These are phyloP conservation scores for Primulina tabacum DNA, from an alignment of 257 asterid species.

Conservation along the genomic window DNA sequence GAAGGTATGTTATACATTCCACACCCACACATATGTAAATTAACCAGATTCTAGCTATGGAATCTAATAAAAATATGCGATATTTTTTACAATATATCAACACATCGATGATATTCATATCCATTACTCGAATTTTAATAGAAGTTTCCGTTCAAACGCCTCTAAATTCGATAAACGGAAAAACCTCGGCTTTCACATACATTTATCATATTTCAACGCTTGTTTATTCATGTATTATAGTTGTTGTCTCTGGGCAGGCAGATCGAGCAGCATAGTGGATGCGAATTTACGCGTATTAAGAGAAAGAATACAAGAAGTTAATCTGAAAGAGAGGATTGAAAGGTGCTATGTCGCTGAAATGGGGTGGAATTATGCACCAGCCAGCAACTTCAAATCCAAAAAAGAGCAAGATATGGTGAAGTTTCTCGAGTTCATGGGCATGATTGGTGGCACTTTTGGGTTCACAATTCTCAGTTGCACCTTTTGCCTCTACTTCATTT, in stretches of 20 bases:
- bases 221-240: background rate
- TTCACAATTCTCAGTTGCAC: slow-evolving; percentile 34
- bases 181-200: no score
- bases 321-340: slow-evolving; percentile 34
- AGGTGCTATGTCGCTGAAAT: slow-evolving; percentile 20
- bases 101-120: no score
- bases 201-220: no score
- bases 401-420: slow-evolving; percentile 5
- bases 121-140: background rate
- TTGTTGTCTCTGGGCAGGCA: slow-evolving; percentile 18
- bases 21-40: no score
- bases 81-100: background rate
- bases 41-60: background rate
- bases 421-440: slow-evolving; percentile 23
- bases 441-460: slow-evolving; percentile 27
- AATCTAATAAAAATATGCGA: background rate
- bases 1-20: slow-evolving; percentile 27
- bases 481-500: slow-evolving; percentile 32
- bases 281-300: slow-evolving; percentile 28
- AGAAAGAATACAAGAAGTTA: slow-evolving; percentile 35
- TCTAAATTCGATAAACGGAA: no score
- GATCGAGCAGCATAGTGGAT: slow-evolving; percentile 32
- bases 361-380: slow-evolving; percentile 33
- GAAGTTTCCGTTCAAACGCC: no score
- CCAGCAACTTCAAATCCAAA: background rate